phyloP scores from a whole-genome alignment of 2,329 filamentous ascomycete species.

The Fusarium nodosum region DNA sequence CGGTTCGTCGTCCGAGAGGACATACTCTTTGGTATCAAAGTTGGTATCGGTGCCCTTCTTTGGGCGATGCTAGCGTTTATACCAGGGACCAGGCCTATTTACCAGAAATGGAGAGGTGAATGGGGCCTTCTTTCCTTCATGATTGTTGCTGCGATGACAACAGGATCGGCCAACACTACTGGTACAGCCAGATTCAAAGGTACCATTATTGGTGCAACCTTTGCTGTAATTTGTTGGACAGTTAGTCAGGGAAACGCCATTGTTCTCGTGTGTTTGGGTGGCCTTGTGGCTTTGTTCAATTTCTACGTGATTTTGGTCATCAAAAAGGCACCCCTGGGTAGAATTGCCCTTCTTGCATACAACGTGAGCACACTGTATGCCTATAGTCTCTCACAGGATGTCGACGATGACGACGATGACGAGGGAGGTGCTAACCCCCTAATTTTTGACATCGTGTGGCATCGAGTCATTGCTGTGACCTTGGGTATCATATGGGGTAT shows the following conservation, averaged over 20 bases:
- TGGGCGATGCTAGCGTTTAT: constrained; percentile 94
- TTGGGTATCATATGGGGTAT: constrained; percentile 93
- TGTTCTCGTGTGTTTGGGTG: constrained; percentile 83
- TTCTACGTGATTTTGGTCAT: constrained; percentile 91
- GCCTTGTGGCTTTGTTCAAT: constrained; percentile 82
- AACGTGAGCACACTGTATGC: constrained; percentile 95
- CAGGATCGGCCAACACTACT: constrained; percentile 94
- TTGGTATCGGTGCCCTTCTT: constrained; percentile 87
- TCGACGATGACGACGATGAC: constrained; percentile 86
- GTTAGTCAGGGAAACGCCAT: constrained; percentile 79
- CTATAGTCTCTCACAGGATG: constrained; percentile 86
- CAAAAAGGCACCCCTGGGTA: constrained; percentile 88
- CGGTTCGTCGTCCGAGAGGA: constrained; percentile 68
- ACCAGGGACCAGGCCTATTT: constrained; percentile 80
- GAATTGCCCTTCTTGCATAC: constrained; percentile 95
- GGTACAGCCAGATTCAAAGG: constrained; percentile 88
- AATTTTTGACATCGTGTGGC: constrained; percentile 88
- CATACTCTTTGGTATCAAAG: constrained; percentile 87
- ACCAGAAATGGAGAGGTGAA: constrained; percentile 91
- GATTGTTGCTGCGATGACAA: constrained; percentile 98
- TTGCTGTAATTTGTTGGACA: constrained; percentile 83
- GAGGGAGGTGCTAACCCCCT: constrained; percentile 87
- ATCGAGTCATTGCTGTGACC: constrained; percentile 88
- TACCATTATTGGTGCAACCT: constrained; percentile 83
- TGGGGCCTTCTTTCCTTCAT: constrained; percentile 98